Evolutionary conservation across 2,329 filamentous ascomycete species (phyloP), one percentile per base, ranked within the genome.

Genomic region (Apiospora saccharicola): DNA sequence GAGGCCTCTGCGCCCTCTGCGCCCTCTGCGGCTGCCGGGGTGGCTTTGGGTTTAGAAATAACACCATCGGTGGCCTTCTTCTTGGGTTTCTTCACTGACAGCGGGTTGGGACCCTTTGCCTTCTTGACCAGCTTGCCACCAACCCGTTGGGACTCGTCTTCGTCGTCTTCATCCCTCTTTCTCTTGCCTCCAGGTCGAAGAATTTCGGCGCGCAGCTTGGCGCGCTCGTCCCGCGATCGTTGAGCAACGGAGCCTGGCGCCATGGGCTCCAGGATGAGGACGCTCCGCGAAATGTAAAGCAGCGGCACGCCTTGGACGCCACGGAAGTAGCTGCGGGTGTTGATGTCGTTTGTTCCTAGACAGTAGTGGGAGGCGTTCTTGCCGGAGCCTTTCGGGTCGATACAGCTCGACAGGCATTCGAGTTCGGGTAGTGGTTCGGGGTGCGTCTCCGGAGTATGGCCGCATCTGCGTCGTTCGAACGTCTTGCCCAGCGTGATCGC

Each of bases 241-340:
- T 90, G 86, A 72, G 89, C 86, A 51, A 88, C 88, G 22, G 91
- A 93, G 71, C 88, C 87, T 51, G 86, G 88, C 24, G 92, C 91
- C 92, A 96, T 94, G 19, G 93, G 92, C 81, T 93, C 91, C 85
- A 93, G 87, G 71, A 93, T 91, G 90, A 96, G 93, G 71, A 97
- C 93, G 74, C 91, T 93, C 71, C 93, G 87, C 75, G 91, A 91
- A 75, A 96, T 68, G 67, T 68, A 68, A 67, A 96, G 89, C 74
- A 96, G 81, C 26, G 94, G 94, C 68, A 94, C 92, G 26, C 93
- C 93, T 34, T 89, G 87, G 26, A 95, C 87, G n/a, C 82, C 83
- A 69, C 93, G 87, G 84, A 96, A 86, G 75, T 85, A 84, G 67
- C 87, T 86, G 75, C 93, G 85, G 67, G 94, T 86, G 57, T 90